Evolutionary conservation across 208 protist species (phyloP).

Genomic region (Phytomonas sp.): DNA sequence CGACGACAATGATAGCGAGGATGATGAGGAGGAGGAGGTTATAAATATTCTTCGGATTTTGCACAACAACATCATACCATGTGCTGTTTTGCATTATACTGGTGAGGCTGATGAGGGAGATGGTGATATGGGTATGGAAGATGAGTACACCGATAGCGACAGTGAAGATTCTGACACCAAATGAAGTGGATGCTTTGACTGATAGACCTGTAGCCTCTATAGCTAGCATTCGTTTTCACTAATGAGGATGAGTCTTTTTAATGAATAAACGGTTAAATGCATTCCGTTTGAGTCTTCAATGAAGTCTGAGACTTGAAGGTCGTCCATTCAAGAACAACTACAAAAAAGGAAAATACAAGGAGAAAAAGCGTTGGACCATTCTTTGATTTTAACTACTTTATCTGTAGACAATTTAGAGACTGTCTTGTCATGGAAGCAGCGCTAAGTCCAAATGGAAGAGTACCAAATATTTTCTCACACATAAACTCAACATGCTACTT

Average conservation of each 20-base stretch:
- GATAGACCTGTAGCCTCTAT: neutral
- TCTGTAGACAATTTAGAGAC: neutral
- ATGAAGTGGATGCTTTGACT: slow-evolving; percentile 10
- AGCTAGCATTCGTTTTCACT: neutral
- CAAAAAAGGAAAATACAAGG: neutral
- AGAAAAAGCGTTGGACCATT: neutral
- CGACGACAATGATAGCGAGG: slow-evolving; percentile 17
- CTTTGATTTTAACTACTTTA: neutral
- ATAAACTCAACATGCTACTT: neutral
- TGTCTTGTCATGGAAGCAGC: neutral
- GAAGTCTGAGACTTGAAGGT: neutral
- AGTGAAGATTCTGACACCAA: slow-evolving; percentile 44
- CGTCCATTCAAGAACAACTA: neutral
- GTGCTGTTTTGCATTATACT: slow-evolving; percentile 79
- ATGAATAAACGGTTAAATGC: neutral
- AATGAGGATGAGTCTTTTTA: neutral
- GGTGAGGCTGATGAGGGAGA: slow-evolving; percentile 75
- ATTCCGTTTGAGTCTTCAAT: neutral
- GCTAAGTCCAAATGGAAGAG: neutral
- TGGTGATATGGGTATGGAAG: slow-evolving; percentile 12
- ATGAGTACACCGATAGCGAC: slow-evolving; percentile 43
- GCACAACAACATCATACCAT: slow-evolving; percentile 62
- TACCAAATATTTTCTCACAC: neutral
- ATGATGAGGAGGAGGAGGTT: slow-evolving; percentile 41
- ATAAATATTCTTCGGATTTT: slow-evolving; percentile 41